Percentiles rank a stretch among this genome's conserved stretches.
Evolutionary conservation across 306 rosid genomes (phyloP).

Genomic region (Sicyos edulis): DNA sequence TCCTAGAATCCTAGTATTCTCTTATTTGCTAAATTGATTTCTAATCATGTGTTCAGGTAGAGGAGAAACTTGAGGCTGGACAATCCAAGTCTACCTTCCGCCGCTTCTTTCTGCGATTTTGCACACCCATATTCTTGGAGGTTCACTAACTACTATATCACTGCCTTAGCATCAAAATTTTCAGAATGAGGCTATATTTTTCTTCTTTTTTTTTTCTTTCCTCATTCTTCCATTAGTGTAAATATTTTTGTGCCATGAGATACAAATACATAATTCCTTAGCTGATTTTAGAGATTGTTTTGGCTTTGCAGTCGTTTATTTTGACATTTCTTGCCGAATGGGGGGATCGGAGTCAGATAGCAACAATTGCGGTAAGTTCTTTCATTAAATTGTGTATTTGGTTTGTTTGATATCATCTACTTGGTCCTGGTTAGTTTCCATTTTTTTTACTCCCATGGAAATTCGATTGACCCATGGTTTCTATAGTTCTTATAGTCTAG

Average conservation of each 20-base stretch:
- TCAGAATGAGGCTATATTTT: no score
- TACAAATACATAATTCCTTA: neutral
- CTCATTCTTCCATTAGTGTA: no score
- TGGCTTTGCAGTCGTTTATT: slow-evolving; percentile 67
- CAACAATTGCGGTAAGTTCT: slow-evolving; percentile 89
- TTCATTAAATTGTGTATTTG: neutral
- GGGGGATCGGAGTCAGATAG: slow-evolving; percentile 99
- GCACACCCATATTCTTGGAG: slow-evolving; percentile 98
- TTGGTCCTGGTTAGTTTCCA: neutral
- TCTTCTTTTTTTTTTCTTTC: no score
- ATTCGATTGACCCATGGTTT: slow-evolving; percentile 15
- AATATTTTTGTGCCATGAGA: no score
- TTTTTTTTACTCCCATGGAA: neutral
- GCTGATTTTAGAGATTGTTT: slow-evolving; percentile 16
- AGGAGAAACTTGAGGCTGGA: slow-evolving; percentile 95
- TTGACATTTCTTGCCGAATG: slow-evolving; percentile 97
- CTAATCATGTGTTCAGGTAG: slow-evolving; percentile 45
- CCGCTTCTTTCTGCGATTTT: slow-evolving; percentile 85
- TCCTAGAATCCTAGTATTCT: neutral
- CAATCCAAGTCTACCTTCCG: slow-evolving; percentile 76
- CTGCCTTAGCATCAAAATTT: neutral
- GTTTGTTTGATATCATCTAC: neutral
- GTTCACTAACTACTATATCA: slow-evolving; percentile 24
- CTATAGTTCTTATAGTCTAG: no score
- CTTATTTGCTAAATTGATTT: slow-evolving; percentile 25